Evolutionary conservation across 805 yeast genomes (phyloP), one percentile per base, ranked within the genome.

Genomic region (Cyberlindnera lachancei): DNA sequence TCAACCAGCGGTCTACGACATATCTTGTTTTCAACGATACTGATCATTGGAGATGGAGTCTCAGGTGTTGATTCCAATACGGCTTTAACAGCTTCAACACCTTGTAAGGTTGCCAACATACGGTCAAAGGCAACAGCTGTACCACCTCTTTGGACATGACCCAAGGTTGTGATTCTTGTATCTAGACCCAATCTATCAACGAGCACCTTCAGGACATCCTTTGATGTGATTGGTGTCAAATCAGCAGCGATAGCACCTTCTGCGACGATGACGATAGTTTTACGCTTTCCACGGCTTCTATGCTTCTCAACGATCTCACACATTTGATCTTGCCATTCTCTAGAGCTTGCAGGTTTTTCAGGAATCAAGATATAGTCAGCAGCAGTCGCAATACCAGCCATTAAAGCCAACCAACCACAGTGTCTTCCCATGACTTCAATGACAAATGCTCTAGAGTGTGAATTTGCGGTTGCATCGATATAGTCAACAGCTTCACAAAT

Each of bases 381-480:
- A 42, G 87, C 75, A 12, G 86, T 75, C 11, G 86, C 72, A 38
- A 82, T 66, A 42, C 92, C 94, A 13, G 90, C 77, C 81, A 80
- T 75, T 40, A 82, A 61, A 1, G 83, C 90, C 41, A 82, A 66
- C 94, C 94, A 82, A 41, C 94, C 94, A 64, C 94, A 82, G 55
- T 82, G 87, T 58, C 94, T 69, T 38, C 94, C 94, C 94, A 82
- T 82, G 14, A 82, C 94, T 61, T 82, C 94, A 25, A 82, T 76
- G 25, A 82, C 84, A 50, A 82, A 82, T 4, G 90, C 92, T 53
- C 94, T 64, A 19, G 86, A 79, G 55, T 82, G 94, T 2, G 88
- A 80, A 32, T 73, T 71, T 16, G 94, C 94, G 16, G 94, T 82
- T 16, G 88, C 86, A 54, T 81, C 90, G 39, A 82, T 81, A 52